Evolutionary conservation across 1,139 yeast species (phyloP), one percentile per base, ranked within the genome.

Genomic region (Pichia cactophila): DNA sequence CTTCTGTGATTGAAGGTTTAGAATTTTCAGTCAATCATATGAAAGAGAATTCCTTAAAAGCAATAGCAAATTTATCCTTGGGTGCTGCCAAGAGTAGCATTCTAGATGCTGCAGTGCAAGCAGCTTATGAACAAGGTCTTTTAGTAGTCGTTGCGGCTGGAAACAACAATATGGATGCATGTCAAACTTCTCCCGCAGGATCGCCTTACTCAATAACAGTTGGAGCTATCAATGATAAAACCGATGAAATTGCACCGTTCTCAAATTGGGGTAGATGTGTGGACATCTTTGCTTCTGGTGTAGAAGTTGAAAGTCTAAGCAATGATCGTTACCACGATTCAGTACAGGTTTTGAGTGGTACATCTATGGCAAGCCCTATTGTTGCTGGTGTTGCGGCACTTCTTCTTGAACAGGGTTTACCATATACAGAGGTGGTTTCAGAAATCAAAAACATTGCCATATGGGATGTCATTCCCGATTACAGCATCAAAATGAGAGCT

Each of bases 251-350:
- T 39, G 92, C 96, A 0, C 65, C 75, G 3, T 89, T 88, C 58
- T 79, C 94, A 12, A 88, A 89, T 59, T 88, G 94, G 92, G 97
- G 96, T 0, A 72, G 74, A 29, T 88, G 96, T 65, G 95, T 89
- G 5, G 89, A 87, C 62, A 72, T 86, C 1, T 84, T 86, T 67
- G 89, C 96, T 0, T 78, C 92, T 42, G 96, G 96, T 0, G 85
- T 83, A 0, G 70, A 72, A 44, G 82, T 89, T 2, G 67, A 63
- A 47, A 80, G 83, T 58, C 74, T 76, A 12, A 67, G 64, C n/a
- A 63, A 63, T 16, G 49, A 55, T 41, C 43, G 52, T 10, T 41
- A 46, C 9, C 47, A 61, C 41, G 57, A 58, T 20, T 49, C 55
- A 5, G 70, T 79, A 1, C 77, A 71, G 43, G 58, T 64, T 5